Evolutionary conservation across 139 green algal genomes (phyloP).

Genomic region (Picochlorum sp.): DNA sequence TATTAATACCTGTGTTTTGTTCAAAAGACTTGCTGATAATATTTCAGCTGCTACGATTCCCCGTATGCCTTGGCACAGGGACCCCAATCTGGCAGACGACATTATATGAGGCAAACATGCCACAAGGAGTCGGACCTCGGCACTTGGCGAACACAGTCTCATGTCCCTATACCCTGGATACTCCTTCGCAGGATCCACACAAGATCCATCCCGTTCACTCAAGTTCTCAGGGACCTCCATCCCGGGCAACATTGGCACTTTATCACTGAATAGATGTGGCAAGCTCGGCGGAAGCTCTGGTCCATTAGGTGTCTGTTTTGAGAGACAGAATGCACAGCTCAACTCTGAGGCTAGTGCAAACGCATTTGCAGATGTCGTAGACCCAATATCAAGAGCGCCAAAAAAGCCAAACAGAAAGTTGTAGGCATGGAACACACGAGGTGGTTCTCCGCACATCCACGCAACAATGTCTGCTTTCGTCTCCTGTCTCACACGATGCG

Average conservation of each 20-base stretch:
- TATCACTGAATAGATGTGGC: constrained; percentile 31
- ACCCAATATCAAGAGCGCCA: constrained; percentile 30
- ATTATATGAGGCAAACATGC: constrained; percentile 36
- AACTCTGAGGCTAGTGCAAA: constrained; percentile 49
- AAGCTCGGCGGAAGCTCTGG: constrained; percentile 31
- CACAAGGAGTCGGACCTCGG: constrained; percentile 70
- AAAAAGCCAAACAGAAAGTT: constrained; percentile 65
- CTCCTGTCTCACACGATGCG: neutral
- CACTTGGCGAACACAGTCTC: constrained; percentile 65
- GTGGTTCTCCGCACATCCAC: neutral
- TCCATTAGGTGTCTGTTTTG: constrained; percentile 11
- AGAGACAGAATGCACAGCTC: constrained; percentile 22
- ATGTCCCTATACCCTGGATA: constrained; percentile 61
- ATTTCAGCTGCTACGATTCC: constrained; percentile 63
- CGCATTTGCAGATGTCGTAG: constrained; percentile 45
- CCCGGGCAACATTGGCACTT: constrained; percentile 41
- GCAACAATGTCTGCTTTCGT: neutral
- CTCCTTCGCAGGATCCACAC: constrained; percentile 5
- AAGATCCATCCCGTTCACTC: neutral
- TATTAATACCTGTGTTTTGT: constrained; percentile 14
- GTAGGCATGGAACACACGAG: constrained; percentile 36
- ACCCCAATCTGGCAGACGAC: constrained; percentile 14
- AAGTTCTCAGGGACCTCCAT: constrained; percentile 38
- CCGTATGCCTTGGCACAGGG: constrained; percentile 65
- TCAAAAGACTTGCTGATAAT: constrained; percentile 20